Percentiles rank a stretch among this genome's conserved stretches.
Evolutionary conservation across 2,329 filamentous ascomycete species (phyloP).

Genomic region (Coniosporium uncinatum): DNA sequence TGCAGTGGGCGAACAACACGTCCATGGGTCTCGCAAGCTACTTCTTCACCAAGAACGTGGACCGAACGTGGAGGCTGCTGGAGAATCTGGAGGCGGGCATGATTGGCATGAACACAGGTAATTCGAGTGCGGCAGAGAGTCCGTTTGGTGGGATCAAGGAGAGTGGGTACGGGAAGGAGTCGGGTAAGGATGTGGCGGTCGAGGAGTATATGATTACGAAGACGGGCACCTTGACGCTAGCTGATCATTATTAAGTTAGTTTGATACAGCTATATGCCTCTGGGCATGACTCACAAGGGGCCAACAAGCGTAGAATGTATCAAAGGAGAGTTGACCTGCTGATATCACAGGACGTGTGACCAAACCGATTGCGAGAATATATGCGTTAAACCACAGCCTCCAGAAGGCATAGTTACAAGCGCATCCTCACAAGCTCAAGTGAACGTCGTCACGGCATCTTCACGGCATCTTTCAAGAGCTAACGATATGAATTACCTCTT

Average conservation of each 20-base stretch:
- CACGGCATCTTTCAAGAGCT: too few relatives aligned
- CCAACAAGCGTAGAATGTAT: too few relatives aligned
- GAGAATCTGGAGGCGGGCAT: constrained; percentile 64
- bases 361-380: too few relatives aligned
- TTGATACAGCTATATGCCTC: too few relatives aligned
- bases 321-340: too few relatives aligned
- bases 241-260: constrained; percentile 27
- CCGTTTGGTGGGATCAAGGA: constrained; percentile 66
- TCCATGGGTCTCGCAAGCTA: constrained; percentile 60
- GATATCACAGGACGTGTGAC: too few relatives aligned
- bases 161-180: constrained; percentile 62
- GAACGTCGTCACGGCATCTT: too few relatives aligned
- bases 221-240: constrained; percentile 58
- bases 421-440: too few relatives aligned
- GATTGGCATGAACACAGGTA: constrained; percentile 61
- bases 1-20: constrained; percentile 24
- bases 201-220: constrained; percentile 59
- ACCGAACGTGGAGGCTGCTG: constrained; percentile 58
- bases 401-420: too few relatives aligned
- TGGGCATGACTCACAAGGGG: too few relatives aligned
- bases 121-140: constrained; percentile 59
- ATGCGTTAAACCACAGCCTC: too few relatives aligned
- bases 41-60: constrained; percentile 62
- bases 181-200: constrained; percentile 59
- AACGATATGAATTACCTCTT: too few relatives aligned